Percentiles rank a stretch among this genome's conserved stretches.
These are phyloP conservation scores for Cordyceps javanica DNA, from an alignment of 2,329 filamentous ascomycete species.

Conservation along the genomic window DNA sequence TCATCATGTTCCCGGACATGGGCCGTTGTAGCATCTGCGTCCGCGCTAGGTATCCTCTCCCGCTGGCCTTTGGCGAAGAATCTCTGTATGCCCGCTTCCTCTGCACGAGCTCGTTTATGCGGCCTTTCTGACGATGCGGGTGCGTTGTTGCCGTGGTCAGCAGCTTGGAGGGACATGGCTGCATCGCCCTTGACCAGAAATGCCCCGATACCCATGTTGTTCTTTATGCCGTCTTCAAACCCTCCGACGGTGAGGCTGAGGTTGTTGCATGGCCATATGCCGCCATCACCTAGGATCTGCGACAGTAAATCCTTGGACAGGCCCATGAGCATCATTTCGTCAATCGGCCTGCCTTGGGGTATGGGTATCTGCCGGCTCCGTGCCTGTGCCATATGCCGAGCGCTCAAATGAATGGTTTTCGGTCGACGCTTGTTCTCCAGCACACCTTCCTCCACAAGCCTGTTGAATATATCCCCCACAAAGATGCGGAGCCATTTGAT, in stretches of 20 bases:
- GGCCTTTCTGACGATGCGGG: constrained; percentile 18
- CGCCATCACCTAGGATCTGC: constrained; percentile 71
- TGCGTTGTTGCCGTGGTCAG: constrained; percentile 13
- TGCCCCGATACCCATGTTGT: constrained; percentile 78
- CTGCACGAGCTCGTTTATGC: constrained; percentile 30
- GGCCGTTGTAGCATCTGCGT: constrained; percentile 22
- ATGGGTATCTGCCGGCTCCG: constrained; percentile 73
- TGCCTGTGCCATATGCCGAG: constrained; percentile 66
- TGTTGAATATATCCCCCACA: constrained; percentile 80
- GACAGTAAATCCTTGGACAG: constrained; percentile 70
- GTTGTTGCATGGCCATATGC: constrained; percentile 87
- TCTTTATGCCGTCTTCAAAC: constrained; percentile 79
- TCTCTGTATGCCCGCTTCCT: constrained; percentile 46
- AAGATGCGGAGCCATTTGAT: constrained; percentile 87
- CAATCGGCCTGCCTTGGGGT: constrained; percentile 65
- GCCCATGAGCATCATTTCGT: constrained; percentile 66
- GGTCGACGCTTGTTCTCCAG: constrained; percentile 82
- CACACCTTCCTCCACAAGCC: constrained; percentile 85
- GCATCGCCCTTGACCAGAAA: constrained; percentile 77
- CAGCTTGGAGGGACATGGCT: constrained; percentile 35
- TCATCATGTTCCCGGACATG: constrained; percentile 17
- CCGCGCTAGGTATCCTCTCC: constrained; percentile 17
- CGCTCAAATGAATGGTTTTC: constrained; percentile 77
- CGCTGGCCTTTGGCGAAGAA: constrained; percentile 46
- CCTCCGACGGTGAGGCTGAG: constrained; percentile 83